These are phyloP conservation scores for Filobasidium floriforme DNA, from an alignment of 768 basidiomycete genomes.

Conservation along the genomic window DNA sequence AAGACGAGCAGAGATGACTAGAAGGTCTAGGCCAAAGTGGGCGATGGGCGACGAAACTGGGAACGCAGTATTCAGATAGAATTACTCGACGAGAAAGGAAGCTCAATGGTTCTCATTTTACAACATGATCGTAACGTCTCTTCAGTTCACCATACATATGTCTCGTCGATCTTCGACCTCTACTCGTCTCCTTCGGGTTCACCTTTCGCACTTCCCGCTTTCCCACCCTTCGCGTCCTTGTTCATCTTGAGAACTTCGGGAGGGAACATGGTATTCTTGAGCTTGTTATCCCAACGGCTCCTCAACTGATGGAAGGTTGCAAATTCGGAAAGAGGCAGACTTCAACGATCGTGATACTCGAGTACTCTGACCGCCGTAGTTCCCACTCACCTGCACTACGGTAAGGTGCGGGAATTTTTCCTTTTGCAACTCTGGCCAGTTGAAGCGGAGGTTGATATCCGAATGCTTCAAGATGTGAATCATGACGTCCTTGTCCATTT, in stretches of 20 bases:
- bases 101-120: too few species aligned
- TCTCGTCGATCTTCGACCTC: too few species aligned
- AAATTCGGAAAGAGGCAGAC: neutral
- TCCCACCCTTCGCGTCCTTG: neutral
- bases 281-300: constrained; percentile 6
- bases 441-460: neutral
- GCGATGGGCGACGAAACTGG: too few species aligned
- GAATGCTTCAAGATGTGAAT: neutral
- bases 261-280: neutral
- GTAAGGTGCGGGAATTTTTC: neutral
- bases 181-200: too few species aligned
- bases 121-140: too few species aligned
- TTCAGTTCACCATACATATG: too few species aligned
- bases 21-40: too few species aligned
- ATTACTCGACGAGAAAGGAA: too few species aligned
- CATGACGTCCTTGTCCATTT: neutral
- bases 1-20: too few species aligned
- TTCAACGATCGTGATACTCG: neutral
- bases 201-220: neutral
- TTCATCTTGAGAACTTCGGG: neutral
- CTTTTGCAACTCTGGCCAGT: neutral
- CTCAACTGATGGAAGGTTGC: neutral
- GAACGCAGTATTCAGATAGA: too few species aligned
- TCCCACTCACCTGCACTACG: neutral
- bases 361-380: neutral